Percentiles rank a stretch among this genome's conserved stretches.
These are phyloP conservation scores for Botrytis paeoniae DNA, from an alignment of 2,329 filamentous ascomycete species.

Conservation along the genomic window DNA sequence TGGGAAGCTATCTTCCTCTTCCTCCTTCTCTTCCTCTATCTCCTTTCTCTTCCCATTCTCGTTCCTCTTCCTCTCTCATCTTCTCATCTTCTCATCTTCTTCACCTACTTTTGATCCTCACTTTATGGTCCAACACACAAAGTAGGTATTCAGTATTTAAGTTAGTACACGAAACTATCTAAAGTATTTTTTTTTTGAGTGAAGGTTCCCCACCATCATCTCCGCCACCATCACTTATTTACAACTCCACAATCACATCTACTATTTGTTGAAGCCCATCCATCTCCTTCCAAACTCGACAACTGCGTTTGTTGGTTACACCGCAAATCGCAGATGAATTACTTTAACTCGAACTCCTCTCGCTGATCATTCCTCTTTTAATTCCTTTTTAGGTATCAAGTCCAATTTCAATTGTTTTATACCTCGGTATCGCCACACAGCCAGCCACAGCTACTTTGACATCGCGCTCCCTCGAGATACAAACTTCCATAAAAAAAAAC, in stretches of 20 bases:
- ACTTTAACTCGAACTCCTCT: constrained; percentile 1
- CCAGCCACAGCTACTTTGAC: constrained; percentile 4
- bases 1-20: background rate
- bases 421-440: constrained; percentile 15
- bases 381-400: constrained; percentile 11
- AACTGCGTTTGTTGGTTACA: constrained; percentile 10
- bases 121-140: background rate
- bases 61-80: background rate
- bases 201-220: constrained; percentile 19
- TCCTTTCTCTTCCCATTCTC: background rate
- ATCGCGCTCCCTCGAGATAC: background rate
- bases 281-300: constrained; percentile 3
- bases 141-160: background rate
- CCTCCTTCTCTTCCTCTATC: background rate
- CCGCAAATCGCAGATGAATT: constrained; percentile 14
- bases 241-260: background rate
- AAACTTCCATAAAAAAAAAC: background rate
- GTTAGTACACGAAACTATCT: constrained; percentile 2
- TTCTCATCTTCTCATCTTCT: background rate
- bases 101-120: background rate
- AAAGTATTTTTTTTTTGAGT: constrained; percentile 6
- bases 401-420: constrained; percentile 9
- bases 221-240: constrained; percentile 19
- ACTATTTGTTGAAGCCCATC: constrained; percentile 10
- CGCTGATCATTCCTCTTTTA: constrained; percentile 16